Evolutionary conservation across 345 rosid species (phyloP).

Genomic region (Lepidium didymum): DNA sequence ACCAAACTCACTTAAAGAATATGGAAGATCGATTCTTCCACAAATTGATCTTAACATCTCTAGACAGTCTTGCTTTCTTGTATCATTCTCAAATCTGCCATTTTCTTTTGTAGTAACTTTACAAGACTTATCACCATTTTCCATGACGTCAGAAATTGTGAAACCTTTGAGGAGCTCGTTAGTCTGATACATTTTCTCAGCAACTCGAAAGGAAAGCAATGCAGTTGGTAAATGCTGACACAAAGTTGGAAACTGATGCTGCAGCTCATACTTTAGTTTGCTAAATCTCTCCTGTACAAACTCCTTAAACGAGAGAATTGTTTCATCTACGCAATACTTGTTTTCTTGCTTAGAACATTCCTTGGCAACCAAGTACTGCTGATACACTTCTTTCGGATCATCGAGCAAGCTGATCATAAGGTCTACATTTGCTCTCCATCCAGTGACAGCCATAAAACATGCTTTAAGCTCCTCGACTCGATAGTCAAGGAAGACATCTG

Average conservation of each 20-base stretch:
- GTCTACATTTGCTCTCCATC: constrained; percentile 30
- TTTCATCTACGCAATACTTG: neutral
- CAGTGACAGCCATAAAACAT: constrained; percentile 24
- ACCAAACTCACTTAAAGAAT: neutral
- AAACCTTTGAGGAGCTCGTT: constrained; percentile 11
- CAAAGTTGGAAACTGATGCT: constrained; percentile 20
- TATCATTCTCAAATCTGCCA: neutral
- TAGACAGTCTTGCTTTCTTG: constrained; percentile 16
- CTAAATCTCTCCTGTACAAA: constrained; percentile 21
- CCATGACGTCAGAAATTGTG: neutral
- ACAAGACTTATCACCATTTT: neutral
- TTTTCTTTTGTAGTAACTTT: neutral
- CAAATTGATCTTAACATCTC: constrained; percentile 3
- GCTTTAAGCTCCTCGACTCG: constrained; percentile 20
- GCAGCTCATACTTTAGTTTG: neutral
- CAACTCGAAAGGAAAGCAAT: constrained; percentile 18
- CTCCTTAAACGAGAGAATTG: neutral
- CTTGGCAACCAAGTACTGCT: neutral
- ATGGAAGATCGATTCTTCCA: neutral
- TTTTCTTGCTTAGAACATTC: neutral
- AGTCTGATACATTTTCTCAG: constrained; percentile 16
- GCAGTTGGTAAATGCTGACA: constrained; percentile 35
- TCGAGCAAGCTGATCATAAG: constrained; percentile 31
- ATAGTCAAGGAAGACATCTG: constrained; percentile 32
- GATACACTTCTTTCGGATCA: constrained; percentile 16